These are phyloP conservation scores for Spathaspora sp. DNA, from an alignment of 805 yeast genomes.

Conservation along the genomic window DNA sequence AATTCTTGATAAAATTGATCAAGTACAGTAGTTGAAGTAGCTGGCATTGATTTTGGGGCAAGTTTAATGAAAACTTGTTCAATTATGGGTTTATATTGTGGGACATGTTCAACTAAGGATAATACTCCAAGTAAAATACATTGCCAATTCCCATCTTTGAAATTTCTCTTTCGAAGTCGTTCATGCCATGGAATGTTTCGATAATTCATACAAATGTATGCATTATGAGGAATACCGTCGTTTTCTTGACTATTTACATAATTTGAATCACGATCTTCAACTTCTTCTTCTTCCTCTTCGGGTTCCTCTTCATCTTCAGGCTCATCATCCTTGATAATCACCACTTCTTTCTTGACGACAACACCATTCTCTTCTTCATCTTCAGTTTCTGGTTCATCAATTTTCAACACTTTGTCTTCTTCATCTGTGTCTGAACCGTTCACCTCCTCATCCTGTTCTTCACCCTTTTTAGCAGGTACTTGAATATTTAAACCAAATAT, in stretches of 20 bases:
- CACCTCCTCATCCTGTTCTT: conserved; percentile 13
- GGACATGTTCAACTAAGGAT: conserved; percentile 54
- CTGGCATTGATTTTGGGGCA: conserved; percentile 54
- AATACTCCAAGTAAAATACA: conserved; percentile 71
- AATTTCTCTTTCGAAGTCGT: conserved; percentile 66
- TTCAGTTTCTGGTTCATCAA: conserved; percentile 20
- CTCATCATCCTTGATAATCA: conserved; percentile 8
- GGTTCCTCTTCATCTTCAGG: conserved; percentile 4
- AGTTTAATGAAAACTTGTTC: conserved; percentile 46
- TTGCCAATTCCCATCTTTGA: conserved; percentile 85
- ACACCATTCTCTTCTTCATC: conserved; percentile 21
- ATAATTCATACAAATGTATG: conserved; percentile 48
- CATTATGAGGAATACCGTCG: conserved; percentile 31
- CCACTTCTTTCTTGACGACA: conserved; percentile 3
- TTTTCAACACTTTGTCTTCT: conserved; percentile 17
- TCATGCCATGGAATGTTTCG: conserved; percentile 74
- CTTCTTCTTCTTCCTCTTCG: conserved; percentile 5
- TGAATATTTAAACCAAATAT: conserved; percentile 29
- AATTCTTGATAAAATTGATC: conserved; percentile 55
- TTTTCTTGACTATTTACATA: conserved; percentile 10
- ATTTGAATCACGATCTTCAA: conserved; percentile 6
- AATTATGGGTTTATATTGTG: conserved; percentile 49
- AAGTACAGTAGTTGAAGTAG: conserved; percentile 47
- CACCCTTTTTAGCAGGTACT: conserved; percentile 22
- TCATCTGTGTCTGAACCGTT: conserved; percentile 25